These are phyloP conservation scores for Suillus weaverae DNA, from an alignment of 768 basidiomycete species.

Conservation along the genomic window DNA sequence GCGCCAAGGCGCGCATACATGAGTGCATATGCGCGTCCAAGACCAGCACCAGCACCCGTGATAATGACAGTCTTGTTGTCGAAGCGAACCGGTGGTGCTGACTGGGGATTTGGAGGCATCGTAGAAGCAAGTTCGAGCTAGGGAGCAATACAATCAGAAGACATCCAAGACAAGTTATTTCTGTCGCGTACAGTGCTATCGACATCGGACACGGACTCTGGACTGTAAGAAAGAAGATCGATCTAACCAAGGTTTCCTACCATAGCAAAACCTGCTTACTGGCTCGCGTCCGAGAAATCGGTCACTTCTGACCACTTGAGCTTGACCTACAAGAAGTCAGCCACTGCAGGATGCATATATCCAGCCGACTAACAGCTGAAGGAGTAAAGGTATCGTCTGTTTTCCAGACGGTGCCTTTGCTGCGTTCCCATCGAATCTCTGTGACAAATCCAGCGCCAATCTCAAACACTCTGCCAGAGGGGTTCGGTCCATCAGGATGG, in stretches of 20 bases:
- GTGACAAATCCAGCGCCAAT: slow-evolving; percentile 91
- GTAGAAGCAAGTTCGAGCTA: slow-evolving; percentile 65
- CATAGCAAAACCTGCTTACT: slow-evolving; percentile 47
- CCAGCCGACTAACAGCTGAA: slow-evolving; percentile 64
- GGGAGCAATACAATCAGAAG: slow-evolving; percentile 13
- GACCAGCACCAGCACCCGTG: slow-evolving; percentile 93
- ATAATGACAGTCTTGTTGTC: slow-evolving; percentile 90
- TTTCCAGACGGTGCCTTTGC: slow-evolving; percentile 84
- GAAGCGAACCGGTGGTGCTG: slow-evolving; percentile 70
- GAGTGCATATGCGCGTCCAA: slow-evolving; percentile 88
- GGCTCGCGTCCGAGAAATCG: slow-evolving; percentile 70
- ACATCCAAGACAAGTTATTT: background rate
- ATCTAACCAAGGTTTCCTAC: background rate
- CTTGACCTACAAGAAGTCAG: slow-evolving; percentile 56
- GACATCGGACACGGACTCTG: slow-evolving; percentile 60
- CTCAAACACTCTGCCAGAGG: slow-evolving; percentile 84
- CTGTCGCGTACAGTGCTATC: slow-evolving; percentile 50
- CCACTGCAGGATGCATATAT: background rate
- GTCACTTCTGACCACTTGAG: slow-evolving; percentile 79
- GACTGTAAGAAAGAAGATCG: slow-evolving; percentile 45
- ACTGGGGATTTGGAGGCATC: slow-evolving; percentile 67
- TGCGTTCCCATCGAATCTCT: slow-evolving; percentile 92
- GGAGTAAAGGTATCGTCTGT: slow-evolving; percentile 91
- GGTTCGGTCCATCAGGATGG: slow-evolving; percentile 81
- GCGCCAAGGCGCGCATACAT: slow-evolving; percentile 94